A percentile compares a stretch with the other conserved stretches of the same genome.
Evolutionary conservation across 192 early-diverging fungal genomes (phyloP).

Genomic region (Martensiomyces pterosporus): DNA sequence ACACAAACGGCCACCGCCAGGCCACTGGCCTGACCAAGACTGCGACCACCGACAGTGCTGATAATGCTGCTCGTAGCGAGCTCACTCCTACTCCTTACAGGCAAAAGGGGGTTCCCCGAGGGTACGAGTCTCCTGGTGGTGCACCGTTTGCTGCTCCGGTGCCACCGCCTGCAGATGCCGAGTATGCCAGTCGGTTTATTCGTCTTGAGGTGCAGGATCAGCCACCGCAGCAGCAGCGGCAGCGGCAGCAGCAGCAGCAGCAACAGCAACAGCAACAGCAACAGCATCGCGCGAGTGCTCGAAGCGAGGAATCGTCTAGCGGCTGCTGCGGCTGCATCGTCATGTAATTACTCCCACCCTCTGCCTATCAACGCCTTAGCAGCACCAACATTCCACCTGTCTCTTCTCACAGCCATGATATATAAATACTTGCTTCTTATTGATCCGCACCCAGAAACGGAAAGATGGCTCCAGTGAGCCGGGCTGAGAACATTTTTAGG

Average conservation of each 20-base stretch:
- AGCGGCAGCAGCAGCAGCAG: conserved; percentile 5
- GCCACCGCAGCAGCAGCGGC: neutral
- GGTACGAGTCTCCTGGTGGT: neutral
- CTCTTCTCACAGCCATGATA: too few relatives aligned
- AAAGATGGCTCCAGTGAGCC: too few relatives aligned
- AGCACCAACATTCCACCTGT: too few relatives aligned
- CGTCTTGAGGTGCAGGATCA: neutral
- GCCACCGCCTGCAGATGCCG: neutral
- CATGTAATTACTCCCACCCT: too few relatives aligned
- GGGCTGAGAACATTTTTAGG: too few relatives aligned
- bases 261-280: neutral
- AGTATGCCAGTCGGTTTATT: neutral
- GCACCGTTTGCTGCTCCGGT: conserved; percentile 6
- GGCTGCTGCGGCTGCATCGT: conserved; percentile 37
- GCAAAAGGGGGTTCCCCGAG: neutral
- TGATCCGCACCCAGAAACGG: too few relatives aligned
- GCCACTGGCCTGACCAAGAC: too few relatives aligned
- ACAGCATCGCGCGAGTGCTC: neutral
- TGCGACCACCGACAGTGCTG: conserved; percentile 8
- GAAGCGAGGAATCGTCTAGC: conserved; percentile 1
- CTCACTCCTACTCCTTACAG: too few relatives aligned
- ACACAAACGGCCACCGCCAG: neutral
- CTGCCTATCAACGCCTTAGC: too few relatives aligned
- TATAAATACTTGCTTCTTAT: too few relatives aligned
- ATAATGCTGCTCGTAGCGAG: too few relatives aligned